phyloP scores from a whole-genome alignment of 2,329 filamentous ascomycete genomes.

The Neonectria neomacrospora region DNA sequence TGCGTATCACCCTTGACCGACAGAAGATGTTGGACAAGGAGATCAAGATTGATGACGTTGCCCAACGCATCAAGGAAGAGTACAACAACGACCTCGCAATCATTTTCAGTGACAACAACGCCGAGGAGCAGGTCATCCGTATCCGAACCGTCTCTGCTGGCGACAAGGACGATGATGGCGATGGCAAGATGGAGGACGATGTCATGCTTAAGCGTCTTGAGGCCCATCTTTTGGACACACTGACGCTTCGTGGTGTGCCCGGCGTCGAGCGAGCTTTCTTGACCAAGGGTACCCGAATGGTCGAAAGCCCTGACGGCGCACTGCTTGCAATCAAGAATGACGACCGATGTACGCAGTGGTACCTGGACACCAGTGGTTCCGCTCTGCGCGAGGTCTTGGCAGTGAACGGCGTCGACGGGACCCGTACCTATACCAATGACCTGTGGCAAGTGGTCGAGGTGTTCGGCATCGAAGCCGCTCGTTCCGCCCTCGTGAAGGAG shows the following conservation, averaged over 20 bases:
- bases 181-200: slow-evolving; percentile 79
- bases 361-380: slow-evolving; percentile 93
- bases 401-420: slow-evolving; percentile 88
- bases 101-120: slow-evolving; percentile 98
- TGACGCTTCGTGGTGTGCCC: slow-evolving; percentile 89
- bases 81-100: slow-evolving; percentile 88
- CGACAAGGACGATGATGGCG: slow-evolving; percentile 76
- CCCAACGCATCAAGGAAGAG: slow-evolving; percentile 86
- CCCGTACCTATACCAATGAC: slow-evolving; percentile 91
- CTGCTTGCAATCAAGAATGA: slow-evolving; percentile 80
- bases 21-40: slow-evolving; percentile 96
- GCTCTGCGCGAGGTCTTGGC: slow-evolving; percentile 84
- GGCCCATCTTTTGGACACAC: slow-evolving; percentile 87
- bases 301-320: slow-evolving; percentile 75
- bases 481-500: slow-evolving; percentile 86
- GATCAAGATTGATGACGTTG: slow-evolving; percentile 90
- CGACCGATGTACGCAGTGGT: slow-evolving; percentile 87
- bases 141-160: slow-evolving; percentile 79
- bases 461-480: slow-evolving; percentile 95
- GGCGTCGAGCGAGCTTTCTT: slow-evolving; percentile 94
- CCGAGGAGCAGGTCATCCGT: slow-evolving; percentile 93
- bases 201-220: slow-evolving; percentile 93
- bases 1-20: slow-evolving; percentile 92
- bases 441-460: slow-evolving; percentile 95
- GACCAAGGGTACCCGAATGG: slow-evolving; percentile 79